Evolutionary conservation across 768 basidiomycete species (phyloP).

Genomic region (Infundibulicybe gibba): DNA sequence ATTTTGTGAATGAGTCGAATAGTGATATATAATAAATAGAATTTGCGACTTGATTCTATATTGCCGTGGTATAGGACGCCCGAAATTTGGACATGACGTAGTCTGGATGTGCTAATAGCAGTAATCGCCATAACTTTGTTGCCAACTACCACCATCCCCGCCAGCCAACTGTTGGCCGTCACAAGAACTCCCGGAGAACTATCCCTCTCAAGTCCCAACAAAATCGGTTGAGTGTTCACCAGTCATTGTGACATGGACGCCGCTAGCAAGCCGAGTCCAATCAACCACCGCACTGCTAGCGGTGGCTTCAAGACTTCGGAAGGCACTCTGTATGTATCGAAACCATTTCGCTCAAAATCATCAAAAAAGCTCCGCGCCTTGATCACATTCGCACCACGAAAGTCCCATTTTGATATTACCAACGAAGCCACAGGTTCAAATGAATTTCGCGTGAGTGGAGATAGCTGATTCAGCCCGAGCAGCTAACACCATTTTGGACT

Average conservation of each 20-base stretch:
- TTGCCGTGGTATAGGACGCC: no score
- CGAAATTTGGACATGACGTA: no score
- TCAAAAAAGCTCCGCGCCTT: constrained; percentile 80
- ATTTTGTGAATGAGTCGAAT: no score
- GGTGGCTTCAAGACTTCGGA: constrained; percentile 51
- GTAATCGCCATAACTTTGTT: no score
- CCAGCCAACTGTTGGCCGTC: neutral
- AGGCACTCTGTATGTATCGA: constrained; percentile 72
- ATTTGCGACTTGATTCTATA: no score
- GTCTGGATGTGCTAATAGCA: no score
- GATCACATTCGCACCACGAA: constrained; percentile 83
- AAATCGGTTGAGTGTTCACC: neutral
- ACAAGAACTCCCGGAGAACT: neutral
- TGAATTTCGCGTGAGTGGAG: constrained; percentile 69
- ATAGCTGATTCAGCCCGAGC: neutral
- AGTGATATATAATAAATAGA: no score
- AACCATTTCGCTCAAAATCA: constrained; percentile 67
- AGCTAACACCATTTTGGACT: constrained; percentile 4
- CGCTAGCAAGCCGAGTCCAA: constrained; percentile 4
- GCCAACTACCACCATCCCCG: neutral
- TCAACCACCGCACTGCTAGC: constrained; percentile 24
- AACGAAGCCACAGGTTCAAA: constrained; percentile 75
- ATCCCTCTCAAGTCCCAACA: neutral
- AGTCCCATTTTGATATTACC: constrained; percentile 79
- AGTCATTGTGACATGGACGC: constrained; percentile 4